A percentile compares a stretch with the other conserved stretches of the same genome.
Evolutionary conservation across 2,329 filamentous ascomycete genomes (phyloP).

Genomic region (Neonectria ditissima): DNA sequence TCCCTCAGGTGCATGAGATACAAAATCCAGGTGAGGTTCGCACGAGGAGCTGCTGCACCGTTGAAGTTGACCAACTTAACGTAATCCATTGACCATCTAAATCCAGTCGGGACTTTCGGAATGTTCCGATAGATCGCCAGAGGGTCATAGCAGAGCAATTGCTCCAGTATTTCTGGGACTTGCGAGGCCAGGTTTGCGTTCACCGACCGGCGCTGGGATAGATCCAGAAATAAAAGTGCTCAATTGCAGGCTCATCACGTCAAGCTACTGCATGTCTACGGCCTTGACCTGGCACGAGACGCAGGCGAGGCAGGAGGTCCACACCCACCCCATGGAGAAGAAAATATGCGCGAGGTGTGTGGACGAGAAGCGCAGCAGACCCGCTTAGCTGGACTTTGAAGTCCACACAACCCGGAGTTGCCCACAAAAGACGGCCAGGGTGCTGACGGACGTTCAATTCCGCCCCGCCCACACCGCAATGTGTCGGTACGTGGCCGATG

Average conservation of each 20-base stretch:
- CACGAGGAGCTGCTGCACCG: neutral
- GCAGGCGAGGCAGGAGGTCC: conserved; percentile 27
- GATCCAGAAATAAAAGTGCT: conserved; percentile 29
- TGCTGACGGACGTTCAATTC: conserved; percentile 36
- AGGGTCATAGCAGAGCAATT: neutral
- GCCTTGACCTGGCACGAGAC: conserved; percentile 39
- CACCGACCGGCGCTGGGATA: conserved; percentile 25
- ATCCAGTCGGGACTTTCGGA: conserved; percentile 9
- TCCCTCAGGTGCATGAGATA: conserved; percentile 1
- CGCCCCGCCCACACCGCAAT: conserved; percentile 38
- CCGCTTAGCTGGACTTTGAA: conserved; percentile 31
- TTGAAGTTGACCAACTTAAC: neutral
- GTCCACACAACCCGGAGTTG: conserved; percentile 12
- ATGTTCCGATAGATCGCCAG: conserved; percentile 2
- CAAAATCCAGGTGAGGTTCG: neutral
- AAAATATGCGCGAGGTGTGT: conserved; percentile 18
- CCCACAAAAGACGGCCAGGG: conserved; percentile 13
- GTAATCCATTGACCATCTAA: neutral
- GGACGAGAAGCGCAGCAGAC: conserved; percentile 21
- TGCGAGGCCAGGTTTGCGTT: conserved; percentile 9
- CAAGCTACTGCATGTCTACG: conserved; percentile 31
- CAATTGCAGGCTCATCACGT: conserved; percentile 36
- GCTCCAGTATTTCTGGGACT: conserved; percentile 6
- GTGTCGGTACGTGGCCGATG: conserved; percentile 44
- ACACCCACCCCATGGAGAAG: conserved; percentile 38